A percentile compares a stretch with the other conserved stretches of the same genome.
phyloP scores from a whole-genome alignment of 345 rosid genomes.

The Schrenkiella parvula region DNA sequence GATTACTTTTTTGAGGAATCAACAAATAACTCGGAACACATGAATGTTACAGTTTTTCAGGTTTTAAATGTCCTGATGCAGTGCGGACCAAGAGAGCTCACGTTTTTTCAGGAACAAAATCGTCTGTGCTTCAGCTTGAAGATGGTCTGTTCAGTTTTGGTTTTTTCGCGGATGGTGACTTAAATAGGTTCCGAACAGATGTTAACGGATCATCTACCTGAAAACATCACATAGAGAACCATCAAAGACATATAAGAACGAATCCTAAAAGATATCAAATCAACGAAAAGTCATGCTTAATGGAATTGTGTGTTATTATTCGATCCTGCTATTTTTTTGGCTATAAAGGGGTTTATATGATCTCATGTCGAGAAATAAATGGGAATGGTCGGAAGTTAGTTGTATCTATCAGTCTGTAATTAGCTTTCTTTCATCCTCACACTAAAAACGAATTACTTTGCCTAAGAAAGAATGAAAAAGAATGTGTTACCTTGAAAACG shows the following conservation, averaged over 20 bases:
- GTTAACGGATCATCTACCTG: slow-evolving; percentile 80
- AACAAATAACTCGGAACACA: not conserved
- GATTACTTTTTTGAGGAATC: not conserved
- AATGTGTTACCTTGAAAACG: slow-evolving; percentile 54
- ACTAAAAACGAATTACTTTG: not conserved
- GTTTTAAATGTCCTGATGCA: not conserved
- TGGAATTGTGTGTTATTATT: not conserved
- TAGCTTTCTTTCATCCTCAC: not conserved
- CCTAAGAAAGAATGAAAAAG: not conserved
- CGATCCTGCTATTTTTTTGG: not conserved
- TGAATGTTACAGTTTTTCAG: not conserved
- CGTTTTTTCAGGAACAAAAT: not conserved
- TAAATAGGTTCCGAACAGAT: slow-evolving; percentile 68
- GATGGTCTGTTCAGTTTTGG: slow-evolving; percentile 36
- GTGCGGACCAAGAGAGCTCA: not conserved
- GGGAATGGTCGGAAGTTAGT: not conserved
- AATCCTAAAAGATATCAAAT: not conserved
- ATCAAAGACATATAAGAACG: not conserved
- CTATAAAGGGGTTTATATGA: not conserved
- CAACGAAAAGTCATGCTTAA: not conserved
- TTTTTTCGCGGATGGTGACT: slow-evolving; percentile 54
- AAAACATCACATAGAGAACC: not conserved
- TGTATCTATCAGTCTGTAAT: not conserved
- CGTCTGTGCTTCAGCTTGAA: not conserved
- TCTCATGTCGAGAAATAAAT: not conserved